phyloP scores from a whole-genome alignment of 495 filamentous ascomycete species.

The Cercophora samala region DNA sequence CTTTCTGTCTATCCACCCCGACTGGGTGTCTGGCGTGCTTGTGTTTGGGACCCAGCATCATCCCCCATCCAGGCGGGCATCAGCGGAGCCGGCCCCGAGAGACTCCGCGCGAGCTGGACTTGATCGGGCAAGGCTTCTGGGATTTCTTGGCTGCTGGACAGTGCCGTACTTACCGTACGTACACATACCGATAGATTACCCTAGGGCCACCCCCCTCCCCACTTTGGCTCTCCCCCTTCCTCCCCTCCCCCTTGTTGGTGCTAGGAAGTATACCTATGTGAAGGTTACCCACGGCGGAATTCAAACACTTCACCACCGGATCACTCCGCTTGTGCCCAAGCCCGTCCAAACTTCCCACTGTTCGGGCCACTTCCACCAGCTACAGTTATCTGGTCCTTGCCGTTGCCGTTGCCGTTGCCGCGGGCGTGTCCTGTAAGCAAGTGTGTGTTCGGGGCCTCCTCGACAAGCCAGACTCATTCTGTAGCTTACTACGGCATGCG shows the following conservation, averaged over 20 bases:
- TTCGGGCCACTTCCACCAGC: slow-evolving; percentile 8
- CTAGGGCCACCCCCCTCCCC: slow-evolving; percentile 20
- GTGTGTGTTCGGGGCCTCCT: slow-evolving; percentile 2
- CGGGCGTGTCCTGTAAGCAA: slow-evolving; percentile 8
- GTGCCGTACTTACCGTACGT: neutral
- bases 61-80: neutral
- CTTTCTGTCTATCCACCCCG: slow-evolving; percentile 10
- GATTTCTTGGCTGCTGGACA: neutral
- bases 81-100: slow-evolving; percentile 16
- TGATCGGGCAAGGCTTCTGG: slow-evolving; percentile 23
- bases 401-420: slow-evolving; percentile 7
- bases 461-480: slow-evolving; percentile 6
- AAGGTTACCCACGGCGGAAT: slow-evolving; percentile 13
- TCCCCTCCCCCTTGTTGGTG: slow-evolving; percentile 14
- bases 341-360: slow-evolving; percentile 3
- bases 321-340: slow-evolving; percentile 7
- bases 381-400: neutral
- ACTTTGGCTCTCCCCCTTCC: no score
- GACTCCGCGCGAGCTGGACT: slow-evolving; percentile 18
- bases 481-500: slow-evolving; percentile 8
- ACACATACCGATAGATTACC: slow-evolving; percentile 1
- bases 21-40: slow-evolving; percentile 1
- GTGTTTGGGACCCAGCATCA: neutral
- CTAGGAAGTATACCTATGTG: neutral
- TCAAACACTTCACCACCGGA: slow-evolving; percentile 12